Evolutionary conservation across 371 early-diverging fungal genomes (phyloP).

Genomic region (Paraphysoderma sedebokerense): DNA sequence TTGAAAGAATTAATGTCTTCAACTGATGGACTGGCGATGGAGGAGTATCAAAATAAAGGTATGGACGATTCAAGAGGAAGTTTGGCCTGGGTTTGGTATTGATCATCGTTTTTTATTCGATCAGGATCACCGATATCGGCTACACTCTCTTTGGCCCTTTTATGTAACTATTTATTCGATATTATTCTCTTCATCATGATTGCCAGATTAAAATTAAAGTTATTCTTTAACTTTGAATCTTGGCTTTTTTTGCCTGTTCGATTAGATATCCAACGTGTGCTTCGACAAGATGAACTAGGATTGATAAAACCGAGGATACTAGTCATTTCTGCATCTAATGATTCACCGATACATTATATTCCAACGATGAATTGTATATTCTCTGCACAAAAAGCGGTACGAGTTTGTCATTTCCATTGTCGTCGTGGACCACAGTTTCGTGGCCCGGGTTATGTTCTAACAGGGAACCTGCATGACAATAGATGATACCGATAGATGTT

Average conservation of each 20-base stretch:
- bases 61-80: background rate
- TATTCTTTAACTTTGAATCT: constrained; percentile 4
- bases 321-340: constrained; percentile 67
- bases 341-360: constrained; percentile 75
- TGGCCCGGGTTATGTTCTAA: no score
- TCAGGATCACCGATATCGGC: constrained; percentile 31
- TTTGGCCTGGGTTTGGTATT: background rate
- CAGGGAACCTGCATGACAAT: no score
- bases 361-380: constrained; percentile 93
- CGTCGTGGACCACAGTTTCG: no score
- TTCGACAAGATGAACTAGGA: constrained; percentile 31
- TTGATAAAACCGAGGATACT: constrained; percentile 65
- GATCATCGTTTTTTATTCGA: background rate
- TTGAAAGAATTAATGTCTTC: background rate
- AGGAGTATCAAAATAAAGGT: background rate
- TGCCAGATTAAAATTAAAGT: no score
- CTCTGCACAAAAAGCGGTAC: constrained; percentile 75
- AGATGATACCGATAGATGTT: constrained; percentile 73
- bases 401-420: constrained; percentile 3
- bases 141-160: constrained; percentile 36
- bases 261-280: constrained; percentile 44
- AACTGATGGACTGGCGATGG: no score
- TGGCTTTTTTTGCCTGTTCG: background rate
- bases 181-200: no score
- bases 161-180: constrained; percentile 19